phyloP scores from a whole-genome alignment of 1,139 yeast species.

The Blastobotrys aristatus region DNA sequence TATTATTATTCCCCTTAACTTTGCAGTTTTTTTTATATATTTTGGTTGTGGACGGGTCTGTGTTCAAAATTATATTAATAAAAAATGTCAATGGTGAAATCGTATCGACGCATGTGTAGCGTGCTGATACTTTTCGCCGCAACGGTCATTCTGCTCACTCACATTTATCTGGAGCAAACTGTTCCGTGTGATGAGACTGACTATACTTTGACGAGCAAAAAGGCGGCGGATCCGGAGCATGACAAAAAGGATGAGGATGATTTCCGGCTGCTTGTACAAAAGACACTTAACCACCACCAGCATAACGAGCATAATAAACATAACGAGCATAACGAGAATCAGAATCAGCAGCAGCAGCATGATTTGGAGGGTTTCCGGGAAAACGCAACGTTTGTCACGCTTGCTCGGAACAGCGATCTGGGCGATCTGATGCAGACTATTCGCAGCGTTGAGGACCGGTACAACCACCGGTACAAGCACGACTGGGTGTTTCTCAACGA shows the following conservation, averaged over 20 bases:
- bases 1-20: too few relatives aligned
- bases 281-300: neutral
- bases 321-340: neutral
- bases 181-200: neutral
- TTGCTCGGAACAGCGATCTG: slow-evolving; percentile 66
- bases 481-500: slow-evolving; percentile 81
- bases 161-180: neutral
- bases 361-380: too few relatives aligned
- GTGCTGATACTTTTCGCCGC: neutral
- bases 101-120: slow-evolving; percentile 2
- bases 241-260: neutral
- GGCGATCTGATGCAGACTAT: slow-evolving; percentile 52
- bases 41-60: too few relatives aligned
- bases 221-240: neutral
- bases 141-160: neutral
- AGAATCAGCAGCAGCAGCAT: neutral
- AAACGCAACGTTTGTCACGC: slow-evolving; percentile 54
- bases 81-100: neutral
- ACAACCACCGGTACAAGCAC: slow-evolving; percentile 60
- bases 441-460: slow-evolving; percentile 61
- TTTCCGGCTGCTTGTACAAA: neutral
- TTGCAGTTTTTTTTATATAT: too few relatives aligned
- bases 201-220: neutral
- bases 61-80: too few relatives aligned
- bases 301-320: neutral